Conservation (phyloP, 1,284 basidiomycete genomes). For the Thecaphora thlaspeos region DNA sequence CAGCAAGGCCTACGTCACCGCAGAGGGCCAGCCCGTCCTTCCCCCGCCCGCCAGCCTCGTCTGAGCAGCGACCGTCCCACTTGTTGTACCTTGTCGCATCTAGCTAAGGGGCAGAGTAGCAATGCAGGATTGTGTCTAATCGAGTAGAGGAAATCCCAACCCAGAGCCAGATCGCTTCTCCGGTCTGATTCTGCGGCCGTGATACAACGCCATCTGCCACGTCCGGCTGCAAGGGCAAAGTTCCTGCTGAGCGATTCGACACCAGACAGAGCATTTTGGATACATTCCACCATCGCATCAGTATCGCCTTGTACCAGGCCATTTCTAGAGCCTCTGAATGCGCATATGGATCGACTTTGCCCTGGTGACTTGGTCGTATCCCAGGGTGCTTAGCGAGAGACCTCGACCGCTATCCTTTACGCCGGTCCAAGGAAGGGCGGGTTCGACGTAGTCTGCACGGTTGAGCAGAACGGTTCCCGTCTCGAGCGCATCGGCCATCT, state of each 20-base stretch:
- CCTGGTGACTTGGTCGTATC: constrained; percentile 33
- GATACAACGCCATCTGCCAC: too few relatives aligned
- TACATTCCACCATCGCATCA: too few relatives aligned
- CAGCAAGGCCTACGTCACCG: constrained; percentile 33
- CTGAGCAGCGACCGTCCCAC: too few relatives aligned
- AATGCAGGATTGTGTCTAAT: too few relatives aligned
- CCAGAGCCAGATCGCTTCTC: too few relatives aligned
- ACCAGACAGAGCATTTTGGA: too few relatives aligned
- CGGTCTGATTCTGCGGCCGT: too few relatives aligned
- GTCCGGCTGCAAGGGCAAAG: too few relatives aligned
- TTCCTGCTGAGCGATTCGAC: too few relatives aligned
- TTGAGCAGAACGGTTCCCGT: constrained; percentile 91
- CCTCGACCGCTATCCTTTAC: constrained; percentile 90
- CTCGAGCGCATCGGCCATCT: constrained; percentile 72
- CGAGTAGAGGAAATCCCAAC: too few relatives aligned
- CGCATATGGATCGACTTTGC: constrained; percentile 43
- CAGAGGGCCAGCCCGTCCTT: constrained; percentile 31
- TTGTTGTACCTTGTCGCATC: too few relatives aligned
- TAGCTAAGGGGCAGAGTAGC: too few relatives aligned
- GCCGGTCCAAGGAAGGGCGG: constrained; percentile 88
- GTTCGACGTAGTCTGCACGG: constrained; percentile 71
- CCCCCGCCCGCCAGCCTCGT: constrained; percentile 34
- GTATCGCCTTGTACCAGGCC: not conserved
- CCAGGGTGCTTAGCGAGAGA: constrained; percentile 78
- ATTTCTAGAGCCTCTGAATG: not conserved